phyloP scores from a whole-genome alignment of 2,329 filamentous ascomycete species.

The Biscogniauxia mediterranea region DNA sequence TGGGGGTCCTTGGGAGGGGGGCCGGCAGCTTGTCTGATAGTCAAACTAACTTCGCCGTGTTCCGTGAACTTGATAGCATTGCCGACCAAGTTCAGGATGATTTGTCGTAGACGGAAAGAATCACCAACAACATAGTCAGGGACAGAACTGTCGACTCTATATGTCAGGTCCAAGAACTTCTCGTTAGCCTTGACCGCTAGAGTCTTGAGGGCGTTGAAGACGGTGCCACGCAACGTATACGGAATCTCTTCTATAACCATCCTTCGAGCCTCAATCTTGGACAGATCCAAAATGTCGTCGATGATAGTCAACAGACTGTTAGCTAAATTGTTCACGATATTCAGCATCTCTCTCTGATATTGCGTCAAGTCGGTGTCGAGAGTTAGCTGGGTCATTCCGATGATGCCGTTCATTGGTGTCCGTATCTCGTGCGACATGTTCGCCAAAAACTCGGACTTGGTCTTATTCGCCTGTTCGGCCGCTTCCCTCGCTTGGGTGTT shows the following conservation, averaged over 20 bases:
- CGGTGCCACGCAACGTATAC: slow-evolving; percentile 88
- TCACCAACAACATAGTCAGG: slow-evolving; percentile 95
- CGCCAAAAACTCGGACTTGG: slow-evolving; percentile 95
- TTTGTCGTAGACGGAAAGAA: slow-evolving; percentile 92
- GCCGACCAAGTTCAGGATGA: slow-evolving; percentile 94
- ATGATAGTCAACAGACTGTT: slow-evolving; percentile 97
- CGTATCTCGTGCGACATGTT: slow-evolving; percentile 99
- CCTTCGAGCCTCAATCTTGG: slow-evolving; percentile 87
- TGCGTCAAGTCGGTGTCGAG: slow-evolving; percentile 92
- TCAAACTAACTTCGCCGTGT: slow-evolving; percentile 90
- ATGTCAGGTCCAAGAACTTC: slow-evolving; percentile 88
- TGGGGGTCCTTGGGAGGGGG: slow-evolving; percentile 64
- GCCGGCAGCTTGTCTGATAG: slow-evolving; percentile 69
- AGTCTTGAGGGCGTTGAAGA: slow-evolving; percentile 96
- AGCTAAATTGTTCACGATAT: slow-evolving; percentile 94
- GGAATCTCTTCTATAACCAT: slow-evolving; percentile 99
- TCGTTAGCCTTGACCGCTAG: slow-evolving; percentile 97
- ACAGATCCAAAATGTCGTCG: slow-evolving; percentile 74
- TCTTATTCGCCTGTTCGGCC: slow-evolving; percentile 94
- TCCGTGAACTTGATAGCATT: slow-evolving; percentile 99
- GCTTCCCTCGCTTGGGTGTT: slow-evolving; percentile 95
- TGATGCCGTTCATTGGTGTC: slow-evolving; percentile 96
- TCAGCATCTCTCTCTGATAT: slow-evolving; percentile 97
- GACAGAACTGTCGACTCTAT: slow-evolving; percentile 88
- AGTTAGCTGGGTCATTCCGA: slow-evolving; percentile 96